These are phyloP conservation scores for Daldinia grandis DNA, from an alignment of 495 filamentous ascomycete species.

Conservation along the genomic window DNA sequence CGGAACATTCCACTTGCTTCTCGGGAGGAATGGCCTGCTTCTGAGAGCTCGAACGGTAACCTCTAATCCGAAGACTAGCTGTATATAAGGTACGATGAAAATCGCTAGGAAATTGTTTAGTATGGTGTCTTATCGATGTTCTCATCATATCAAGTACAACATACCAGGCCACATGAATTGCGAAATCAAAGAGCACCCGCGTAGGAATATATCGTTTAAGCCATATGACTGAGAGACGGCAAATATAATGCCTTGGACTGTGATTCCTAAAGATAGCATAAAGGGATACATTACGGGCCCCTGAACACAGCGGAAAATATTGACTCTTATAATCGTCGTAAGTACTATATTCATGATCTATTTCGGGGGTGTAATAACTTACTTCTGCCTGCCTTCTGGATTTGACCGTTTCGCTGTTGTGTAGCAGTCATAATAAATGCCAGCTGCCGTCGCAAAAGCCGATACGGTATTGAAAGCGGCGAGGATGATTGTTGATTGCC, in stretches of 20 bases:
- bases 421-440: constrained; percentile 56
- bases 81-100: constrained; percentile 58
- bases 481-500: constrained; percentile 59
- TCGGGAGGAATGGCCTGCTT: constrained; percentile 50
- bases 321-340: constrained; percentile 27
- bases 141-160: constrained; percentile 13
- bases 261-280: constrained; percentile 55
- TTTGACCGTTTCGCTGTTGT: constrained; percentile 45
- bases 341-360: background rate
- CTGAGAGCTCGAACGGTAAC: constrained; percentile 52
- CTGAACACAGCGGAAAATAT: constrained; percentile 51
- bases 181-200: constrained; percentile 52
- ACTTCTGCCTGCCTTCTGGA: constrained; percentile 27
- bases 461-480: constrained; percentile 58
- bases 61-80: constrained; percentile 56
- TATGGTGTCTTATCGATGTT: constrained; percentile 15
- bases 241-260: constrained; percentile 57
- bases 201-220: constrained; percentile 49
- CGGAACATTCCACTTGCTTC: constrained; percentile 53
- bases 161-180: constrained; percentile 59
- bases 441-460: constrained; percentile 55
- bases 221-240: constrained; percentile 56
- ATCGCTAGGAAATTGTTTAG: constrained; percentile 47
- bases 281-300: constrained; percentile 55
- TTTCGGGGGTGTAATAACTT: background rate